These are phyloP conservation scores for Syzygium aqueum DNA, from an alignment of 345 rosid genomes.

Conservation along the genomic window DNA sequence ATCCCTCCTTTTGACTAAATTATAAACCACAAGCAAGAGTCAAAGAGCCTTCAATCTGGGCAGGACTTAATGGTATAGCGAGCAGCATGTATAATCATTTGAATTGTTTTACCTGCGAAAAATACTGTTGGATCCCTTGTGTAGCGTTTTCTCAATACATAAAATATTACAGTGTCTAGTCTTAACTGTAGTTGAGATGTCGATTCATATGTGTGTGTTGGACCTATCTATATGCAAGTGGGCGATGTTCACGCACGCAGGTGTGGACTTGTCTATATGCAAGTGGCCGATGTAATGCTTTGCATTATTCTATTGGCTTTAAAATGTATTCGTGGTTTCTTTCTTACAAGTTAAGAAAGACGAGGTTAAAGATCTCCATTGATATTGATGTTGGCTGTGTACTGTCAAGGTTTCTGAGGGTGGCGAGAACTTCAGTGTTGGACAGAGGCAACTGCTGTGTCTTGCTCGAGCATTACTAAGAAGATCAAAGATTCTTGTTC, in stretches of 20 bases:
- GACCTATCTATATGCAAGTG: not conserved
- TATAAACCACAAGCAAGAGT: not conserved
- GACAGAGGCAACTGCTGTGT: conserved; percentile 86
- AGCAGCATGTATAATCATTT: not conserved
- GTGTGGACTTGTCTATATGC: not conserved
- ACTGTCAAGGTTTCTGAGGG: conserved; percentile 35
- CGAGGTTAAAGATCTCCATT: not conserved
- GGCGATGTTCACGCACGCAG: not conserved
- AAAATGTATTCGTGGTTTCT: not conserved
- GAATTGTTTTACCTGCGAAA: not conserved
- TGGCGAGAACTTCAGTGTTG: conserved; percentile 93
- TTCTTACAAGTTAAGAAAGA: not conserved
- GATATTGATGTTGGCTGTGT: not conserved
- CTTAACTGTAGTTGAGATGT: not conserved
- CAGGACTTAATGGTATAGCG: not conserved
- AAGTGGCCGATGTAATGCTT: not conserved
- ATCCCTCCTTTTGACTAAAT: not conserved
- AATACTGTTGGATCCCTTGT: not conserved
- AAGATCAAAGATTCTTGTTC: conserved; percentile 87
- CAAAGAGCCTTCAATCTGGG: not conserved
- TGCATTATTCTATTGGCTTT: not conserved
- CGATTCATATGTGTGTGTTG: not conserved
- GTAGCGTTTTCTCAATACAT: not conserved
- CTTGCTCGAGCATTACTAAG: conserved; percentile 85
- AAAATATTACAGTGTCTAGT: not conserved